These are phyloP conservation scores for Durusdinium trenchii DNA, from an alignment of 73 alveolate species.

Conservation along the genomic window DNA sequence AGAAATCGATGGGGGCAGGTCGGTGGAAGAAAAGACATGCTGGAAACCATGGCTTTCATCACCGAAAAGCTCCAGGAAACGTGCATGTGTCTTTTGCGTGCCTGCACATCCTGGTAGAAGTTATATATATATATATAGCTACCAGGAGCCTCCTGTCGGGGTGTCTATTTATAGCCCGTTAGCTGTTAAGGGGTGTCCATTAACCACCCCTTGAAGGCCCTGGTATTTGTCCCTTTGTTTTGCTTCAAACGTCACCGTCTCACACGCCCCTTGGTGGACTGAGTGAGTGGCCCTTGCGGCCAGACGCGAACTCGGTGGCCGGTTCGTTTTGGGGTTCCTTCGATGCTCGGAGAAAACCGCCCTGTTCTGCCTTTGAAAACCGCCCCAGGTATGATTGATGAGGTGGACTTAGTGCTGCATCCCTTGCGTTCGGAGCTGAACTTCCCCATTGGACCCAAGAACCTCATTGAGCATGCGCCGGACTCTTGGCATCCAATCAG, in stretches of 20 bases:
- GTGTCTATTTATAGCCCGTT: neutral
- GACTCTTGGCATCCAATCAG: slow-evolving; percentile 7
- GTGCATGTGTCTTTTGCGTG: neutral
- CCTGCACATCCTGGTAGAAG: too few relatives aligned
- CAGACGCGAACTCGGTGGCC: too few relatives aligned
- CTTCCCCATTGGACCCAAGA: slow-evolving; percentile 94
- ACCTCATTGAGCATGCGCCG: slow-evolving; percentile 74
- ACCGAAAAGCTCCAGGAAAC: neutral
- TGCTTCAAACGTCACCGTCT: too few relatives aligned
- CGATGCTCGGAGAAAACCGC: too few relatives aligned
- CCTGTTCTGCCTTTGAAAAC: too few relatives aligned
- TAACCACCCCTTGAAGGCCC: neutral
- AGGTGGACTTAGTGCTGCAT: slow-evolving; percentile 81
- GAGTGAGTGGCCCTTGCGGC: too few relatives aligned
- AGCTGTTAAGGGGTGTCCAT: neutral
- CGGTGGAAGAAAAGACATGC: neutral
- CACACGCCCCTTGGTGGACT: too few relatives aligned
- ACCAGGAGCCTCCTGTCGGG: too few relatives aligned
- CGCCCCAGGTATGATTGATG: slow-evolving; percentile 93
- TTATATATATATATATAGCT: too few relatives aligned
- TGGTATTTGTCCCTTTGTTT: too few relatives aligned
- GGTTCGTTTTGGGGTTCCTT: neutral
- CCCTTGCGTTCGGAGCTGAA: slow-evolving; percentile 87
- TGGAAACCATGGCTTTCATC: too few relatives aligned
- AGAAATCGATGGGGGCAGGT: neutral